phyloP scores from a whole-genome alignment of 306 rosid genomes.

The Vigna reflexopilosa region DNA sequence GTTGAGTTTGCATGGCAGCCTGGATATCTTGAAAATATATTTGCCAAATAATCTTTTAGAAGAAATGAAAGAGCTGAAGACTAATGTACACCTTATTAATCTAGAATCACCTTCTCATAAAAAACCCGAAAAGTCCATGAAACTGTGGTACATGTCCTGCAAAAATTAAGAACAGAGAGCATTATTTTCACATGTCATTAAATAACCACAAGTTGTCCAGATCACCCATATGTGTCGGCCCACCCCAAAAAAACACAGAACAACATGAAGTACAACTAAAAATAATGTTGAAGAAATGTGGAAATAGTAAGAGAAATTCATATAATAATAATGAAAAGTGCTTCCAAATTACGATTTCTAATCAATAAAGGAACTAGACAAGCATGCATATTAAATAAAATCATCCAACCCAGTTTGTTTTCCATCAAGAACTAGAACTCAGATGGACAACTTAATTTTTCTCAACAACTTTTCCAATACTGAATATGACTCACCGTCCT shows the following conservation, averaged over 20 bases:
- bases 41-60: not conserved
- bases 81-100: slow-evolving; percentile 22
- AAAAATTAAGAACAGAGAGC: slow-evolving; percentile 36
- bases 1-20: slow-evolving; percentile 8
- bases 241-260: not conserved
- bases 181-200: slow-evolving; percentile 3
- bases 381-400: slow-evolving; percentile 25
- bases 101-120: slow-evolving; percentile 86
- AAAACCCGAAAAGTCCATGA: slow-evolving; percentile 98
- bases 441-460: slow-evolving; percentile 12
- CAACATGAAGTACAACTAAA: not conserved
- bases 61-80: slow-evolving; percentile 17
- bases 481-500: slow-evolving; percentile 5
- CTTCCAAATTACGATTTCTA: slow-evolving; percentile 19
- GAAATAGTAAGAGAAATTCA: not conserved
- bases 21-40: slow-evolving; percentile 13
- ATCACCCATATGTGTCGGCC: not conserved
- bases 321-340: not conserved
- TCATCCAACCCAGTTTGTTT: slow-evolving; percentile 19
- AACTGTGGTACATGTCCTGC: slow-evolving; percentile 98
- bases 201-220: slow-evolving; percentile 7
- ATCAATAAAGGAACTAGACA: not conserved
- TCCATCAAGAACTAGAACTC: slow-evolving; percentile 14
- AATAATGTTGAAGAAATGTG: not conserved
- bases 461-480: slow-evolving; percentile 28